Base-by-base conservation (phyloP, 345 rosid species). In the Populus tremula region DNA sequence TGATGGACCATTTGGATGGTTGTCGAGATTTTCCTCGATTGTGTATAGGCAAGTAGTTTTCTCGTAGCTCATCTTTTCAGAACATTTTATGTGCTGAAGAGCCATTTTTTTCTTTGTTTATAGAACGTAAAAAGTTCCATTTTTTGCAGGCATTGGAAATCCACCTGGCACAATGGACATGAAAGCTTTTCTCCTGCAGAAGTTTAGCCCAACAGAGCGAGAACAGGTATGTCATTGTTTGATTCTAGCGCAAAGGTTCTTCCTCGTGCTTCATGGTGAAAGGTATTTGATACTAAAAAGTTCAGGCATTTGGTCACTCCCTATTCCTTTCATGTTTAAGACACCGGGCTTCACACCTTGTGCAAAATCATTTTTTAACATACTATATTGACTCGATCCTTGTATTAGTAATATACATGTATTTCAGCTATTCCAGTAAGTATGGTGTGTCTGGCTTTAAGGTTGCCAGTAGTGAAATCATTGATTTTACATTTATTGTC, bases 141-240 rank as follows among this genome's bases (percentile, higher is more conserved):
- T 80, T 13, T 73, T 73, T 59, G 79, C 84, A 93, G 98, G 99
- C 63, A 89, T 95, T 76, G 97, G 97, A 82, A 91, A 90, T 72
- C 94, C 98, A 75, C 98, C 98, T 11, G 99, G 97, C 66, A 83
- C 81, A 54, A 95, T 95, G 96, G 98, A 95, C 87, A 85, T 91
- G 91, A 93, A 86, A 86, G 98, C 99, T 78, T 95, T 85, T 81
- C 98, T 91, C 78, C 85, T 95, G 53, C 98, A 91, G 82, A 90
- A 91, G 76, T 93, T 95, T 79, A 95, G 97, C 77, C 63, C 87
- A 11, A 81, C 61, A 36, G 98, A 95, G 85, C 86, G 85, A 74
- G 80, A 83, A 71, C 96, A 92, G 87, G 97, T 91, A 85, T 13
- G 45, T 35, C 53, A 35, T 29, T 64, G 47, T 69, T 23, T 35